phyloP scores from a whole-genome alignment of 2,329 filamentous ascomycete species.

The Fusarium verticillioides region DNA sequence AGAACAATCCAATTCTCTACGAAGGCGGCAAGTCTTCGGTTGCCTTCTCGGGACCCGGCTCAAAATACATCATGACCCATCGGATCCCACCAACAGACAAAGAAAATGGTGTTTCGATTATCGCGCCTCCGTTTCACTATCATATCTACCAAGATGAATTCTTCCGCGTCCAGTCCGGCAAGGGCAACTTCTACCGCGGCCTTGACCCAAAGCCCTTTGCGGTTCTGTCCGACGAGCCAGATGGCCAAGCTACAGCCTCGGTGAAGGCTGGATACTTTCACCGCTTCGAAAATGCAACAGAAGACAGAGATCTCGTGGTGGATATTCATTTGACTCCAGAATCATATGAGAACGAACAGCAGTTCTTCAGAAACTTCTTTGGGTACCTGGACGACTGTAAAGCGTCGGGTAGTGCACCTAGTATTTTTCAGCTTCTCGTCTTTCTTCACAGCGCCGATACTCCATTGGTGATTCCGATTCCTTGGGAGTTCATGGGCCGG shows the following conservation, averaged over 20 bases:
- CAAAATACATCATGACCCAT: constrained; percentile 22
- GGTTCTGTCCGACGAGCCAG: neutral
- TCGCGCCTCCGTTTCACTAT: constrained; percentile 5
- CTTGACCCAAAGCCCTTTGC: neutral
- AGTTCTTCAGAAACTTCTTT: constrained; percentile 13
- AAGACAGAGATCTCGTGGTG: neutral
- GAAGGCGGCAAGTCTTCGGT: constrained; percentile 8
- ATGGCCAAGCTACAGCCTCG: neutral
- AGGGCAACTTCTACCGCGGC: constrained; percentile 1
- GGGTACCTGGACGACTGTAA: constrained; percentile 6
- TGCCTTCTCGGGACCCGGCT: neutral
- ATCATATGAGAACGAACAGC: constrained; percentile 5
- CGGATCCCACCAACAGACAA: constrained; percentile 2
- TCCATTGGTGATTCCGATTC: neutral
- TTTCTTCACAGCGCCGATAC: constrained; percentile 12
- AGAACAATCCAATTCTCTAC: neutral
- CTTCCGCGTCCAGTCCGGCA: constrained; percentile 5
- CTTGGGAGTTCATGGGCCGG: neutral
- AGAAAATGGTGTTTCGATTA: neutral
- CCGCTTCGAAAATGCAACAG: constrained; percentile 9
- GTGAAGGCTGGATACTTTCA: constrained; percentile 9
- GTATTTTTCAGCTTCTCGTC: constrained; percentile 4
- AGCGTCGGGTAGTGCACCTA: neutral
- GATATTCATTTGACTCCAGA: constrained; percentile 7
- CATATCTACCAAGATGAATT: constrained; percentile 14